These are phyloP conservation scores for Phytopythium litorale DNA, from an alignment of 352 stramenopile genomes.

Conservation along the genomic window DNA sequence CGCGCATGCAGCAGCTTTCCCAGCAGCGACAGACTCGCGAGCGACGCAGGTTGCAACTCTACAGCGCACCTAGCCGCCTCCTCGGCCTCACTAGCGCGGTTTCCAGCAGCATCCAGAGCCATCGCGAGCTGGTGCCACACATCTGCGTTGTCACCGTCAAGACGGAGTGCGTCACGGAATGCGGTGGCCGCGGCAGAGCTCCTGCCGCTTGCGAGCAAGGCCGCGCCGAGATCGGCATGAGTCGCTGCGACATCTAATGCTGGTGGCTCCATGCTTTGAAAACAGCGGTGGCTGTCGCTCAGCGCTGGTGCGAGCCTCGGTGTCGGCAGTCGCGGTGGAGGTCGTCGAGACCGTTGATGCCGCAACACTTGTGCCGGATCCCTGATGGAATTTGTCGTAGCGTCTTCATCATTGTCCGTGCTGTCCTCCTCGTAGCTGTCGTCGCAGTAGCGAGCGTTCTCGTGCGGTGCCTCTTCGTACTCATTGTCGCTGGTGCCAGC, in stretches of 20 bases:
- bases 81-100: conserved; percentile 33
- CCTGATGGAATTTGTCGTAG: background rate
- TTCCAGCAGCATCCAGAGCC: conserved; percentile 45
- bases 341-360: background rate
- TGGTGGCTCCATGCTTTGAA: conserved; percentile 10
- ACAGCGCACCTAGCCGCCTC: conserved; percentile 45
- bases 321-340: background rate
- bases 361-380: background rate
- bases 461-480: conserved; percentile 5
- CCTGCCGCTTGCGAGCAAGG: conserved; percentile 41
- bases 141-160: conserved; percentile 30
- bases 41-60: conserved; percentile 35
- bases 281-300: background rate
- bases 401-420: conserved; percentile 1
- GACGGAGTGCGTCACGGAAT: conserved; percentile 37
- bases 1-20: conserved; percentile 59
- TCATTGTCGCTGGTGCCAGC: conserved; percentile 1
- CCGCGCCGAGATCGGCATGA: conserved; percentile 46
- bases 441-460: conserved; percentile 7
- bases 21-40: conserved; percentile 54
- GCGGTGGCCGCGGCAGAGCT: conserved; percentile 30
- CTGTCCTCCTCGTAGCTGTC: background rate
- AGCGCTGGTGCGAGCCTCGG: conserved; percentile 3
- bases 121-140: conserved; percentile 62
- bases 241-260: conserved; percentile 43